Evolutionary conservation across 2,329 filamentous ascomycete genomes (phyloP).

Genomic region (Penicillium italicum): DNA sequence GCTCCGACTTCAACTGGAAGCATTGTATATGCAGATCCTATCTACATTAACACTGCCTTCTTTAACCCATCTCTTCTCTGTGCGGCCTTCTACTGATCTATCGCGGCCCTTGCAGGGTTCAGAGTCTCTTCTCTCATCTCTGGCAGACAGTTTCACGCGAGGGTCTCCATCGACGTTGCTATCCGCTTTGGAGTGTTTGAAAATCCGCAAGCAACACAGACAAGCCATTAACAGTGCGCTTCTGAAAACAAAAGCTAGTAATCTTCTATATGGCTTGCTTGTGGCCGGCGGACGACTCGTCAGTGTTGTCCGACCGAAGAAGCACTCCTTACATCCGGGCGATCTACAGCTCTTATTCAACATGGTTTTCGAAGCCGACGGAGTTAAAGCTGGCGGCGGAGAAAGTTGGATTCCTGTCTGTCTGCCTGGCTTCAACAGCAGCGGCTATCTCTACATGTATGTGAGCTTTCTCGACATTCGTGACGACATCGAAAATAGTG

Average conservation of each 20-base stretch:
- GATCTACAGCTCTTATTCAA: conserved; percentile 97
- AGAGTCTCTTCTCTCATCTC: conserved; percentile 81
- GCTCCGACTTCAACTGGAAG: conserved; percentile 81
- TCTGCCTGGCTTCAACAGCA: conserved; percentile 93
- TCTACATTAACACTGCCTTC: conserved; percentile 89
- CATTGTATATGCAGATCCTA: conserved; percentile 95
- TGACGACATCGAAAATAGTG: conserved; percentile 44
- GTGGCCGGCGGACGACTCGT: conserved; percentile 90
- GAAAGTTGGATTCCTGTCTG: conserved; percentile 98
- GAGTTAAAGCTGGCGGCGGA: conserved; percentile 85
- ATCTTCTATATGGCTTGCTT: conserved; percentile 85
- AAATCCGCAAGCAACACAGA: conserved; percentile 81
- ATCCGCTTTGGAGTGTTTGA: conserved; percentile 89
- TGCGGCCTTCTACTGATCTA: conserved; percentile 90
- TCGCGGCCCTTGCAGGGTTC: conserved; percentile 87
- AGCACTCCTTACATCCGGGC: conserved; percentile 91
- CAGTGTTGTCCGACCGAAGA: conserved; percentile 88
- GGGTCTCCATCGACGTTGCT: conserved; percentile 86
- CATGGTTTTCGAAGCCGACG: conserved; percentile 95
- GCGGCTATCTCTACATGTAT: conserved; percentile 97
- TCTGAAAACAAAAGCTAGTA: conserved; percentile 70
- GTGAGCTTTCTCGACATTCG: conserved; percentile 83
- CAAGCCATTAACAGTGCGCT: conserved; percentile 82
- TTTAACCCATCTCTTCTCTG: conserved; percentile 79
- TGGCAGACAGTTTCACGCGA: conserved; percentile 90